Evolutionary conservation across 1,139 yeast genomes (phyloP), one percentile per base, ranked within the genome.

Genomic region (Blastobotrys ciferrii): DNA sequence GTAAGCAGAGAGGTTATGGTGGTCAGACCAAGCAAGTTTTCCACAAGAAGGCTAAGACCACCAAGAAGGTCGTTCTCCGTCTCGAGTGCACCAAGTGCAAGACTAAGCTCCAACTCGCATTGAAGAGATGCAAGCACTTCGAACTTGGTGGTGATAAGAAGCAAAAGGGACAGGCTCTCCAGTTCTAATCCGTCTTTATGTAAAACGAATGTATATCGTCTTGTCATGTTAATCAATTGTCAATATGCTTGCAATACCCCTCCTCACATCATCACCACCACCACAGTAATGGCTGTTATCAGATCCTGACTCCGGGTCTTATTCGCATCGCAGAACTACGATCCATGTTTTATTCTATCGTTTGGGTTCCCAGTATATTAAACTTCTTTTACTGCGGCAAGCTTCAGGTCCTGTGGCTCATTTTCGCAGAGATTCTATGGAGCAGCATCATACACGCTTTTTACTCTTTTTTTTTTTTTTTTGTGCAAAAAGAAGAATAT

Each of bases 121-220:
- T 92, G 77, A 92, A 92, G 95, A 88, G 98, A 84, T 92, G 98
- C 85, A 94, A 92, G 92, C 98, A 94, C 83, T 94, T 92, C 78
- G 99, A 92, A 82, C 89, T 92, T 76, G 98, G 98, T 84, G 98
- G 98, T 82, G 98, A 92, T 84, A 92, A 87, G 88, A 94, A 92
- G 82, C 98, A 92, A 82, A 92, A 92, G 91, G 98, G 98, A 76
- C 94, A 85, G 79, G 96, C 96, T 75, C 82, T 87, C 76, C 95
- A 87, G 82, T 87, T 87, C 77, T 87, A 84, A 82, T 42, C 28
- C 32, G 35, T 30, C 37, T 44, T 39, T 48, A 33, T 43, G 33
- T 36, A 37, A 40, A 39, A 28, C 36, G 18, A 32, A 35, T 43
- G 19, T 37, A 40, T 43, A 37, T 35, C 25, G 33, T 19, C 30